Evolutionary conservation across 2,329 filamentous ascomycete species (phyloP), one percentile per base, ranked within the genome.

Genomic region (Verticillium dahliae): DNA sequence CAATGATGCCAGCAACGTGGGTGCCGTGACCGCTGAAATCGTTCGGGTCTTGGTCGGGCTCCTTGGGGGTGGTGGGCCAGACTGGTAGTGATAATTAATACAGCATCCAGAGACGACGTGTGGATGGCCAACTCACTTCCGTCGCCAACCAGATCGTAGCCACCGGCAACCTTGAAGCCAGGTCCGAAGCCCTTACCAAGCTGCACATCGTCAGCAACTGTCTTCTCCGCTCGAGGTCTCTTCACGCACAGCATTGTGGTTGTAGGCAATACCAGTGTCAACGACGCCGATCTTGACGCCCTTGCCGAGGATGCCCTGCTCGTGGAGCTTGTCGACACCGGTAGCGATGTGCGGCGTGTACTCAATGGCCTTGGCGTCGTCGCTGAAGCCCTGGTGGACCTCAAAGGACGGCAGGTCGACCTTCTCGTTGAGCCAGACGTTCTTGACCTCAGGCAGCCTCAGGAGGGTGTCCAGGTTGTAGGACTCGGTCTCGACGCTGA

Each of bases 1-100:
- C 78, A 56, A 82, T 76, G 58, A 79, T 79, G 54, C 80, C 80
- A 13, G 78, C 72, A 31, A 78, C 74, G 62, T 79, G 77, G 0
- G 79, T 80, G 5, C 78, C 77, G 66, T 81, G 79, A 27, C 74
- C 75, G 58, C 22, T 31, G 18, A 27, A 39, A 37, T 58, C 56
- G 5, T 38, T 39, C 7, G 56, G 56, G 56, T 58, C 56, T 10
- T 58, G 34, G 22, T 45, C 38, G 37, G 56, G 56, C 14, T 50
- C 64, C 4, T 62, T 60, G 63, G 2, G 33, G 15, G 33, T 31
- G n/a, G 37, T 37, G 4, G 60, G 64, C 61, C 61, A 65, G 22
- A 52, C 64, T 64, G 3, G 56, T n/a, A 4, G 1, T 0, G 7
- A 2, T 60, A 7, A 38, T 37, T 3, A 11, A 33, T 35, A 7